phyloP scores from a whole-genome alignment of 805 yeast genomes.

The Candida stauntonica region DNA sequence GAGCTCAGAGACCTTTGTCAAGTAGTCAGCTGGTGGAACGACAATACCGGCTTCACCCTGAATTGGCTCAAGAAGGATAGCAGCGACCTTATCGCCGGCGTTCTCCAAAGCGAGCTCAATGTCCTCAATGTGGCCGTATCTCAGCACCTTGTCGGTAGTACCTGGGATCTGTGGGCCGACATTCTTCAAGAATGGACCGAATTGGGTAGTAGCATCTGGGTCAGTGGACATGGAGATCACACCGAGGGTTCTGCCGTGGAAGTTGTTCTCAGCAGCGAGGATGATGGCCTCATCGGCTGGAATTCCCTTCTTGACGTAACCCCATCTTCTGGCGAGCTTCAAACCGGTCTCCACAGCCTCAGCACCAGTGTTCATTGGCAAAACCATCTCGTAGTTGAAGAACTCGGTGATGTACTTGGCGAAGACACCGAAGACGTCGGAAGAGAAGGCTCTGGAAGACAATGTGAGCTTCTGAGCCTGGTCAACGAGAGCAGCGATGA shows the following conservation, averaged over 20 bases:
- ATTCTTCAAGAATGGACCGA: constrained; percentile 84
- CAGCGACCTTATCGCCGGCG: constrained; percentile 88
- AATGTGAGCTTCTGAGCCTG: constrained; percentile 84
- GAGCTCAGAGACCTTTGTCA: constrained; percentile 63
- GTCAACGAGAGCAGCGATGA: constrained; percentile 75
- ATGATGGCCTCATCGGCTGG: constrained; percentile 81
- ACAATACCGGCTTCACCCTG: constrained; percentile 99
- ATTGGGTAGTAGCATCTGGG: constrained; percentile 82
- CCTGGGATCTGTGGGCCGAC: constrained; percentile 86
- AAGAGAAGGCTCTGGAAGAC: constrained; percentile 89
- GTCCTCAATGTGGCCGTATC: constrained; percentile 86
- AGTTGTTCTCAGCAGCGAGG: constrained; percentile 82
- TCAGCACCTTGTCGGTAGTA: constrained; percentile 50
- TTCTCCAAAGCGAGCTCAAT: constrained; percentile 74
- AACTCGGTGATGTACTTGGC: constrained; percentile 86
- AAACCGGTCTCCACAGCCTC: constrained; percentile 97
- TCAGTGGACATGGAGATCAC: constrained; percentile 95
- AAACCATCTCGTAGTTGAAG: constrained; percentile 85
- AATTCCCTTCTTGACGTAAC: constrained; percentile 82
- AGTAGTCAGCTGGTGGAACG: constrained; percentile 83
- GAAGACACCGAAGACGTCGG: constrained; percentile 79
- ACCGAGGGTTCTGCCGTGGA: constrained; percentile 96
- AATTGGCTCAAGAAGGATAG: constrained; percentile 88
- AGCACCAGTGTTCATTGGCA: constrained; percentile 99
- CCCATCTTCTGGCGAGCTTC: constrained; percentile 97